Conservation (phyloP, 2,329 filamentous ascomycete genomes). For the Colletotrichum eremochloae region DNA sequence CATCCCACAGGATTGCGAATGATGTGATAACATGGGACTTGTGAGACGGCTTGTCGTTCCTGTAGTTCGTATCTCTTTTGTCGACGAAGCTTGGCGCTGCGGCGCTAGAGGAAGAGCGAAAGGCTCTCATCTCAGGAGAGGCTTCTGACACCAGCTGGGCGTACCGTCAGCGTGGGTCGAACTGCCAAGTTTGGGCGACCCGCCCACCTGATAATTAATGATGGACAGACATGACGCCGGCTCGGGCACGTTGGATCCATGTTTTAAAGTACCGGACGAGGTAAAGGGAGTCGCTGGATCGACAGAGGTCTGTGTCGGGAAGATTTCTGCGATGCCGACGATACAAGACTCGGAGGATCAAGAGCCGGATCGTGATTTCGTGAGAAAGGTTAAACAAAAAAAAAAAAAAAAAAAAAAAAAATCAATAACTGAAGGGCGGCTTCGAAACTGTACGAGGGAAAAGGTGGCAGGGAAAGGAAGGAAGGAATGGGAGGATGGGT, state of each 20-base stretch:
- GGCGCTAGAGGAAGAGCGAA: background rate
- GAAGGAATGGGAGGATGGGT: background rate
- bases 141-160: constrained; percentile 35
- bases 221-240: constrained; percentile 9
- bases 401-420: constrained; percentile 16
- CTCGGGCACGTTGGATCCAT: constrained; percentile 33
- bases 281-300: constrained; percentile 12
- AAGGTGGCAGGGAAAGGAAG: constrained; percentile 5
- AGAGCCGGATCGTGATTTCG: constrained; percentile 16
- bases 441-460: background rate
- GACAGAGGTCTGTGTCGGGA: constrained; percentile 5
- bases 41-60: constrained; percentile 33
- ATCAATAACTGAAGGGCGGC: background rate
- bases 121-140: background rate
- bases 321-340: background rate
- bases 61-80: constrained; percentile 7
- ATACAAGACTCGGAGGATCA: constrained; percentile 10
- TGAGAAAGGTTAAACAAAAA: background rate
- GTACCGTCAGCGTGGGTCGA: constrained; percentile 39
- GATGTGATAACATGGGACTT: constrained; percentile 36
- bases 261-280: constrained; percentile 29
- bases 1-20: background rate
- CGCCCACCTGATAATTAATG: constrained; percentile 30
- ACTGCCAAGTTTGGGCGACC: constrained; percentile 36
- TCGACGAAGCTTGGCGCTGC: constrained; percentile 32